Evolutionary conservation across 768 basidiomycete genomes (phyloP).

Genomic region (Boletus barrowsii): DNA sequence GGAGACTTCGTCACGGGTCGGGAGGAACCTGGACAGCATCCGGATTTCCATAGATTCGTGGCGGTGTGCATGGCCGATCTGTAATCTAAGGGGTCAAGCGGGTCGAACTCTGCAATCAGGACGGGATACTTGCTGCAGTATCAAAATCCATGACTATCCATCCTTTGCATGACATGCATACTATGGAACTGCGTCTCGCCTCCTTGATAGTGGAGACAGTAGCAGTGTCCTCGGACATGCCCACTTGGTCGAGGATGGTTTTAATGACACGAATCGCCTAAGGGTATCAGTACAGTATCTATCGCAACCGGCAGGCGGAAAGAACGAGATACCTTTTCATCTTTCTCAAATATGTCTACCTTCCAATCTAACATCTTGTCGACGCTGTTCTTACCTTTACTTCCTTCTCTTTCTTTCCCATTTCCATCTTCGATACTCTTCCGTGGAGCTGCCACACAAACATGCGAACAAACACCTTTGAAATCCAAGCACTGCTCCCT

Average conservation of each 20-base stretch:
- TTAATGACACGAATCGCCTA: slow-evolving; percentile 49
- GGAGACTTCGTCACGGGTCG: not conserved
- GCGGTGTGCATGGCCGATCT: slow-evolving; percentile 65
- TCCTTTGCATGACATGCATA: slow-evolving; percentile 50
- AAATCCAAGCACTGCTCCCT: slow-evolving; percentile 53
- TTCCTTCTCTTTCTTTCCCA: slow-evolving; percentile 15
- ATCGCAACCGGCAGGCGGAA: not conserved
- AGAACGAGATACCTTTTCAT: slow-evolving; percentile 45
- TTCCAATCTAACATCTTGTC: slow-evolving; percentile 40
- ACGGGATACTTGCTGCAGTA: slow-evolving; percentile 40
- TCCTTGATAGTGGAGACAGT: slow-evolving; percentile 20
- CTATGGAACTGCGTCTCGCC: slow-evolving; percentile 31
- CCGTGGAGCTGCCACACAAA: slow-evolving; percentile 36
- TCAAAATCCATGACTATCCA: slow-evolving; percentile 47
- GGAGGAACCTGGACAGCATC: slow-evolving; percentile 13
- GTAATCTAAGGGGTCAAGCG: not conserved
- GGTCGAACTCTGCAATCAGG: no score
- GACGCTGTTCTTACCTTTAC: slow-evolving; percentile 6
- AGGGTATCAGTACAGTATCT: not conserved
- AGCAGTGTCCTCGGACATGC: slow-evolving; percentile 31
- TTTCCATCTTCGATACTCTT: not conserved
- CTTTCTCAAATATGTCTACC: slow-evolving; percentile 52
- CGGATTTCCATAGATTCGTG: slow-evolving; percentile 51
- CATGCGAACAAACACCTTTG: slow-evolving; percentile 55
- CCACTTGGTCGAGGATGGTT: slow-evolving; percentile 33